Evolutionary conservation across 441 rosid species (phyloP).

Genomic region (Populus hybrid): DNA sequence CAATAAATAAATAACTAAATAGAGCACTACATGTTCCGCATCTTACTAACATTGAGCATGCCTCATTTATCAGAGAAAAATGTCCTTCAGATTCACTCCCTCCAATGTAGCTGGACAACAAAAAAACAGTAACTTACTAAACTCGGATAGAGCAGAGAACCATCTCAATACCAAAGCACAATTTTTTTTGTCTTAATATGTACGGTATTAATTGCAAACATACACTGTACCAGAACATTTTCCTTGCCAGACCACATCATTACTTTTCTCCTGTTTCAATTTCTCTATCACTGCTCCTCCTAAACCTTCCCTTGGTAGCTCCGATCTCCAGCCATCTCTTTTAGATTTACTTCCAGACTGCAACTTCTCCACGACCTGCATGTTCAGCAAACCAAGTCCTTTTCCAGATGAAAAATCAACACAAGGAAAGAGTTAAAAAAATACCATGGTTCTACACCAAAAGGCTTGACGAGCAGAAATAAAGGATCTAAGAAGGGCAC

Average conservation of each 20-base stretch:
- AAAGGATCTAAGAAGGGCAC: too few relatives aligned
- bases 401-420: too few relatives aligned
- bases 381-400: too few relatives aligned
- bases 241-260: slow-evolving; percentile 85
- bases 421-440: too few relatives aligned
- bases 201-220: slow-evolving; percentile 39
- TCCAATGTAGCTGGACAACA: slow-evolving; percentile 69
- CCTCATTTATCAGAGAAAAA: slow-evolving; percentile 90
- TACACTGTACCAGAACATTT: slow-evolving; percentile 99
- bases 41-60: slow-evolving; percentile 90
- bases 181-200: slow-evolving; percentile 6
- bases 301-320: slow-evolving; percentile 65
- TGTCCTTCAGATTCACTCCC: slow-evolving; percentile 94
- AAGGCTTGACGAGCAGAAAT: too few relatives aligned
- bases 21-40: background rate
- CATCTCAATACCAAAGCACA: background rate
- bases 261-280: slow-evolving; percentile 72
- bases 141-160: slow-evolving; percentile 23
- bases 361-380: slow-evolving; percentile 86
- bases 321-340: slow-evolving; percentile 57
- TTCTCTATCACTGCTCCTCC: slow-evolving; percentile 58
- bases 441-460: too few relatives aligned
- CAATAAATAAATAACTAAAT: background rate
- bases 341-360: slow-evolving; percentile 79
- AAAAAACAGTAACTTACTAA: background rate